Evolutionary conservation across 2,329 filamentous ascomycete genomes (phyloP).

Genomic region (Colletotrichum gloeosporioides): DNA sequence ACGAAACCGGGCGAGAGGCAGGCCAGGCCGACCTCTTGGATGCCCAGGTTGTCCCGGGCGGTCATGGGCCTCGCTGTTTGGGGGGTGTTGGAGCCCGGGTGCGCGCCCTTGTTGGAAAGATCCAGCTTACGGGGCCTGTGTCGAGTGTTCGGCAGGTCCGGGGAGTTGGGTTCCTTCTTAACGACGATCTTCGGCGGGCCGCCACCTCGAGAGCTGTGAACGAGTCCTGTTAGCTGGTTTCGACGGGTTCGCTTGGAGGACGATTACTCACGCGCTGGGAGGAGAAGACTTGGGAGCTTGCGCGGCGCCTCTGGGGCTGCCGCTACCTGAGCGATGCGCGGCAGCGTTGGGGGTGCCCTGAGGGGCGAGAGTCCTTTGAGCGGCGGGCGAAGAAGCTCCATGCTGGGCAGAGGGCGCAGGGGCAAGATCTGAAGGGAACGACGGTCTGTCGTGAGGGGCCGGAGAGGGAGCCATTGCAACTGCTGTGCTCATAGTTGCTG

Average conservation of each 20-base stretch:
- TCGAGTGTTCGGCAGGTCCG: slow-evolving; percentile 73
- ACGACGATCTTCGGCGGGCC: slow-evolving; percentile 82
- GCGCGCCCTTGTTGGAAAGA: slow-evolving; percentile 66
- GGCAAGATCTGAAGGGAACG: slow-evolving; percentile 58
- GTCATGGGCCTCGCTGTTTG: slow-evolving; percentile 77
- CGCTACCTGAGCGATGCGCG: slow-evolving; percentile 56
- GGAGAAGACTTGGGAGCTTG: slow-evolving; percentile 59
- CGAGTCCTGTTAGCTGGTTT: not conserved
- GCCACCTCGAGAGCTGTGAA: slow-evolving; percentile 54
- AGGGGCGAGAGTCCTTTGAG: slow-evolving; percentile 45
- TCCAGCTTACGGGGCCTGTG: slow-evolving; percentile 81
- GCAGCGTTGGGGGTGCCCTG: slow-evolving; percentile 48
- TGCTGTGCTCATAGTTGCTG: slow-evolving; percentile 66
- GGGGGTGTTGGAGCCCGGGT: slow-evolving; percentile 56
- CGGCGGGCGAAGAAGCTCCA: slow-evolving; percentile 47
- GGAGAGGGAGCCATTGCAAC: slow-evolving; percentile 73
- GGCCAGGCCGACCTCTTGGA: slow-evolving; percentile 92
- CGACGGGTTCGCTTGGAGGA: not conserved
- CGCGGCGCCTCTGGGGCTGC: slow-evolving; percentile 55
- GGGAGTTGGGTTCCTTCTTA: slow-evolving; percentile 94
- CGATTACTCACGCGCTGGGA: slow-evolving; percentile 59
- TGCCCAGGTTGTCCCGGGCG: slow-evolving; percentile 77
- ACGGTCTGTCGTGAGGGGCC: slow-evolving; percentile 68
- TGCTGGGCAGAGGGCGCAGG: slow-evolving; percentile 30
- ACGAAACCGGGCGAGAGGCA: slow-evolving; percentile 96